Evolutionary conservation across 495 filamentous ascomycete species (phyloP), one percentile per base, ranked within the genome.

Genomic region (Talaromyces proteolyticus): DNA sequence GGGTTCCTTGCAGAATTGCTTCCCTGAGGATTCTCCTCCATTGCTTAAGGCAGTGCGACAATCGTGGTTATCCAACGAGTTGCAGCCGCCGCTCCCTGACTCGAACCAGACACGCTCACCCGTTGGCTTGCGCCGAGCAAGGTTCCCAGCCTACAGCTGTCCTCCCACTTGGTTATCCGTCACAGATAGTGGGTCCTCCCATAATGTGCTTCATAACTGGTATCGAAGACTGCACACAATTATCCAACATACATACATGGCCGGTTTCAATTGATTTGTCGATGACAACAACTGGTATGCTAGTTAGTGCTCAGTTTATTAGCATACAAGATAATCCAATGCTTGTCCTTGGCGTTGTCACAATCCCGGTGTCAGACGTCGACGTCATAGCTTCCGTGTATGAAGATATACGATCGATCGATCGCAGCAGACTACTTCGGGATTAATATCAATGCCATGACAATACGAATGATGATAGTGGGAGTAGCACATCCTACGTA

Each of bases 51-150:
- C 47, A 25, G 47, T 11, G 16, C 37, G 40, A 49, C 47, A 49
- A 49, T 49, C 47, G 47, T 40, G 47, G 47, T 41, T 49, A 34
- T 17, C 47, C 47, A 18, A 40, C 47, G 47, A 49, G 47, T 49
- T 49, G n/a, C 16, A 11, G 22, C 47, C 11, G 47, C 47, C 47
- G 36, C 47, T 49, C 47, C 47, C 6, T 14, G 47, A 49, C 26
- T 49, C 47, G 47, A 49, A 49, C 20, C 47, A 49, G 47, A 49
- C 47, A 49, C 47, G 26, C 47, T 49, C 47, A 49, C 47, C 47
- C 47, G 47, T 36, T 40, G 47, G 22, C 20, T 40, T 16, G 7
- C 44, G 38, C 18, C 47, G 39, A 25, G 47, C 47, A 49, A 49
- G 47, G 47, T 17, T 18, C 18, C 47, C 47, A 21, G 38, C 47